These are phyloP conservation scores for Dendrobium huoshanense DNA, from an alignment of 106 monocot species.

Conservation along the genomic window DNA sequence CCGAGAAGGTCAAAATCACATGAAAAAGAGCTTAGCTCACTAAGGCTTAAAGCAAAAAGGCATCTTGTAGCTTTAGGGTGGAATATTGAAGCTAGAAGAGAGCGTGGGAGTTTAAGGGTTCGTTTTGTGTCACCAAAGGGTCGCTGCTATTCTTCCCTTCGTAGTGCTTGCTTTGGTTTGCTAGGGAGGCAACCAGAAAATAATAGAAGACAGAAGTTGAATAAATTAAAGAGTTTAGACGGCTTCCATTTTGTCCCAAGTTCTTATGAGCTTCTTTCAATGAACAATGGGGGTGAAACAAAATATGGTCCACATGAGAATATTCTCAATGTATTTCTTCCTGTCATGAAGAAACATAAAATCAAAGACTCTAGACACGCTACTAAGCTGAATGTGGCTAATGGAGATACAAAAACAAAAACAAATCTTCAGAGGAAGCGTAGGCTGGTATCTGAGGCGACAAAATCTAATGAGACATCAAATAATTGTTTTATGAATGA, in stretches of 20 bases:
- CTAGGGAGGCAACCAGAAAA: constrained; percentile 1
- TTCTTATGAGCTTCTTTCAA: constrained; percentile 4
- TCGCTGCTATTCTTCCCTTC: constrained; percentile 23
- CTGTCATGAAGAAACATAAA: not conserved
- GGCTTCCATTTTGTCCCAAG: constrained; percentile 1
- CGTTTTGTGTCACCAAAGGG: constrained; percentile 31
- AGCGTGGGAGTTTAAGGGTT: constrained; percentile 1
- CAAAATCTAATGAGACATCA: not conserved
- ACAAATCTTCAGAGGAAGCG: not conserved
- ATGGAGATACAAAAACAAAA: not conserved
- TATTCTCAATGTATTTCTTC: not conserved
- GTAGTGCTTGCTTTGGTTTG: constrained; percentile 14
- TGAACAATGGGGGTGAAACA: not conserved
- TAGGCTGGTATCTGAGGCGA: not conserved
- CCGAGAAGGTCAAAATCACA: not conserved
- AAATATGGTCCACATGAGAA: not conserved
- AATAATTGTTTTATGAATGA: not conserved
- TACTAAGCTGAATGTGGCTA: not conserved
- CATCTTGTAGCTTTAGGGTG: constrained; percentile 55
- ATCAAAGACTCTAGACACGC: constrained; percentile 3
- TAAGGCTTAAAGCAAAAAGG: constrained; percentile 19
- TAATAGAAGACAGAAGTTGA: not conserved
- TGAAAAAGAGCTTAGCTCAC: not conserved
- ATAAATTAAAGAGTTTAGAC: not conserved
- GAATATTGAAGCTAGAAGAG: constrained; percentile 21